Percentiles rank a stretch among this genome's conserved stretches.
Evolutionary conservation across 306 rosid genomes (phyloP).

Genomic region (Boehmeria nivea): DNA sequence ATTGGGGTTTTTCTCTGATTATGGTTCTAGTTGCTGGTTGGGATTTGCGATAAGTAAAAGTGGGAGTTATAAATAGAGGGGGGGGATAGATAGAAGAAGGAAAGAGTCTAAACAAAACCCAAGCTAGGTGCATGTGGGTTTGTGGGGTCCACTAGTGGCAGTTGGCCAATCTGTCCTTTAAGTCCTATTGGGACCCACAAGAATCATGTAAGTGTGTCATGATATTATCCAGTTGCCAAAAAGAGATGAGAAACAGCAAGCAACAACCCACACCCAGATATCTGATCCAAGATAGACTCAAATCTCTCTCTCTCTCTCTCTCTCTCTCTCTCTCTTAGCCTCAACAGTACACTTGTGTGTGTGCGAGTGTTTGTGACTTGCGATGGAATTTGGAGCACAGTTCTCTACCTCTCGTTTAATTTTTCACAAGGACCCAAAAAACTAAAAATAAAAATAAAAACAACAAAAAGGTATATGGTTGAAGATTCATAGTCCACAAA

Average conservation of each 20-base stretch:
- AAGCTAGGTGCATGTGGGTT: conserved; percentile 58
- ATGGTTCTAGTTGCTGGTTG: conserved; percentile 15
- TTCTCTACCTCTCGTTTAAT: conserved; percentile 24
- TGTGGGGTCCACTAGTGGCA: conserved; percentile 58
- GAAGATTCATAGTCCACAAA: conserved; percentile 24
- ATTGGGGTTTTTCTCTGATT: not conserved
- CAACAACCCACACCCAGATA: conserved; percentile 51
- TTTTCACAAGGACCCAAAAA: not conserved
- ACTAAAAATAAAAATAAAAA: not conserved
- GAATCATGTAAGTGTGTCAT: conserved; percentile 44
- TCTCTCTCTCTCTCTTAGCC: too few relatives aligned
- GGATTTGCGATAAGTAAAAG: conserved; percentile 4
- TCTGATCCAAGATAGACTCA: conserved; percentile 41
- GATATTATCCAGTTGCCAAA: conserved; percentile 44
- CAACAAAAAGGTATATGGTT: not conserved
- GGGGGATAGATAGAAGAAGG: conserved; percentile 9
- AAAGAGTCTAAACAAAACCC: too few relatives aligned
- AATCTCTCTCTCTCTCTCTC: conserved; percentile 13
- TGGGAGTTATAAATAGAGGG: conserved; percentile 21
- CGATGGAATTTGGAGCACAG: conserved; percentile 20
- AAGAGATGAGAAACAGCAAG: conserved; percentile 46
- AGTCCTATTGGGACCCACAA: conserved; percentile 35
- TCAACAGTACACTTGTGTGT: too few relatives aligned
- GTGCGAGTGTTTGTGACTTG: too few relatives aligned
- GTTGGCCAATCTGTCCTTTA: conserved; percentile 59